Base-by-base conservation (phyloP, 805 yeast species). In the Hanseniaspora mollemarum region DNA sequence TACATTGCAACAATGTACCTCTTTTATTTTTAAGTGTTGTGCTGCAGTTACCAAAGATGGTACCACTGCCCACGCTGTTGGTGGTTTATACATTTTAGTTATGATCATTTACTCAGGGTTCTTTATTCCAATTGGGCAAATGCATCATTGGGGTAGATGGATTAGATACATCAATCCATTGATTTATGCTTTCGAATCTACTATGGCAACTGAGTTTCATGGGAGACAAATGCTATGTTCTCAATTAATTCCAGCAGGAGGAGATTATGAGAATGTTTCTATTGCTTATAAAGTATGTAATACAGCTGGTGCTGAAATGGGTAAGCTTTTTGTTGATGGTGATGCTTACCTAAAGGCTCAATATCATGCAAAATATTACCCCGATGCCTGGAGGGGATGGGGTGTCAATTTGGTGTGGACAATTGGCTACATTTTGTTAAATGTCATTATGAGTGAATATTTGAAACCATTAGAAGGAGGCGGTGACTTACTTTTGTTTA, bases 61-160 rank as follows among this genome's bases (percentile, higher is more conserved):
- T 62, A 71, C 74, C 16, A 69, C 75, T 53, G 81, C 81, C 9
- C 77, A 76, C 54, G 76, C 79, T 32, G 56, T 74, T 58, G 76
- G 76, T 60, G 78, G 79, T 59, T 58, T 72, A 54, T 67, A 73
- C 60, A 73, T 78, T 59, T 62, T 77, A 58, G 76, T 77, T 60
- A 69, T 78, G 67, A 72, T 76, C 64, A 72, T 77, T 56, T 79
- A 72, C 64, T 72, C 81, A 46, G 74, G 75, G 65, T 77, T 71
- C 60, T 74, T 79, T 63, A 63, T 67, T 51, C 73, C 62, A 56
- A 53, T 65, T 39, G 68, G 68, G 46, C 63, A 62, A 36, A 73
- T 74, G 77, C 75, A 75, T 58, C 80, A 78, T 57, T 78, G 83
- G 83, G 74, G 76, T 53, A 73, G 77, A 61, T 75, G 80, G 79